A percentile compares a stretch with the other conserved stretches of the same genome.
phyloP scores from a whole-genome alignment of 495 filamentous ascomycete genomes.

The Talaromyces thailandensis region DNA sequence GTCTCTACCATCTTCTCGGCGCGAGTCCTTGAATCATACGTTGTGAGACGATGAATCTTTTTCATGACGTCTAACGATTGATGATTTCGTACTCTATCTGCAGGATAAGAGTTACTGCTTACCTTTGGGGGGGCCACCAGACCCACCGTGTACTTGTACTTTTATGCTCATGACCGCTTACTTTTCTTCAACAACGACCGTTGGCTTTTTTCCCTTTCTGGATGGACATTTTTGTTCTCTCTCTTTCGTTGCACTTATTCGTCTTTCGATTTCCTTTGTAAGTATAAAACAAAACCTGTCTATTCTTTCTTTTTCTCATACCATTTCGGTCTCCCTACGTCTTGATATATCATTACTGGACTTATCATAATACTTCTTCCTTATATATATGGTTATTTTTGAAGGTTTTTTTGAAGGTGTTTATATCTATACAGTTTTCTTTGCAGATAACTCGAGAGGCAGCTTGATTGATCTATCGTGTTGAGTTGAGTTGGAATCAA shows the following conservation, averaged over 20 bases:
- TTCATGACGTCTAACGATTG: constrained; percentile 11
- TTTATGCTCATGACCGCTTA: neutral
- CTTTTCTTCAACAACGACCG: neutral
- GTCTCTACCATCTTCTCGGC: constrained; percentile 21
- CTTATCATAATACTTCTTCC: neutral
- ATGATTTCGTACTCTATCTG: constrained; percentile 9
- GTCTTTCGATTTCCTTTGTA: neutral
- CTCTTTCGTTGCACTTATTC: constrained; percentile 7
- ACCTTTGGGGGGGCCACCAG: neutral
- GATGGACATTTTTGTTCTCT: neutral
- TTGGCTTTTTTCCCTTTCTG: neutral
- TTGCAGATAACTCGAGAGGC: neutral
- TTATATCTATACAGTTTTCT: neutral
- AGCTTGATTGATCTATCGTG: neutral
- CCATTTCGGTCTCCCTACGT: neutral
- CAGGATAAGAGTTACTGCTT: neutral
- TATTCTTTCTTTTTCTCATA: neutral
- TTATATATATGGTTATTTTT: neutral
- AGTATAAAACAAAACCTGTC: constrained; percentile 1
- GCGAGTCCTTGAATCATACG: constrained; percentile 22
- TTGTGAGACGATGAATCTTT: constrained; percentile 12
- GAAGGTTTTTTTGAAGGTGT: neutral
- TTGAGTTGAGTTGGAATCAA: neutral
- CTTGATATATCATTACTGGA: neutral
- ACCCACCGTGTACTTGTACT: neutral